Conservation (phyloP, 805 yeast species). For the Sugiyamaella chiloensis region DNA sequence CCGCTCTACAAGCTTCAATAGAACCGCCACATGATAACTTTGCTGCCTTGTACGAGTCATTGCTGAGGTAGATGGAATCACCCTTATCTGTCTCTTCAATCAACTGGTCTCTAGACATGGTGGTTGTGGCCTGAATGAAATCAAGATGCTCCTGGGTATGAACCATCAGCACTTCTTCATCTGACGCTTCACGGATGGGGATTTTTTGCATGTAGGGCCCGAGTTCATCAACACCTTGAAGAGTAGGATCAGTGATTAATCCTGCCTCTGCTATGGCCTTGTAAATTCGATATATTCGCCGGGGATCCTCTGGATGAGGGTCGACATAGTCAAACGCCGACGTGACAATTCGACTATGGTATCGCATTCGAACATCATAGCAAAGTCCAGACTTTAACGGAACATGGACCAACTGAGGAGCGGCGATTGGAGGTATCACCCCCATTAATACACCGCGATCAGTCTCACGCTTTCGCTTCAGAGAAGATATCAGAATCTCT, state of each 20-base stretch:
- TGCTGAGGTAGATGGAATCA: slow-evolving; percentile 92
- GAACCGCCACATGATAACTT: slow-evolving; percentile 95
- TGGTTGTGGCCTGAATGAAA: slow-evolving; percentile 68
- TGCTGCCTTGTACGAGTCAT: slow-evolving; percentile 84
- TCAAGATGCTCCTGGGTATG: slow-evolving; percentile 79
- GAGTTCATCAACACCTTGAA: slow-evolving; percentile 68
- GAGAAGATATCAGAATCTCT: too few species aligned
- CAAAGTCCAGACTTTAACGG: slow-evolving; percentile 89
- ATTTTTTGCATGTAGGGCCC: slow-evolving; percentile 86
- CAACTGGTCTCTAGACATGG: slow-evolving; percentile 73
- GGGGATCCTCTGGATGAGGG: slow-evolving; percentile 98
- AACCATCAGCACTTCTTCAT: slow-evolving; percentile 80
- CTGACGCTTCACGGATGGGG: slow-evolving; percentile 85
- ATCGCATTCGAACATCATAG: slow-evolving; percentile 95
- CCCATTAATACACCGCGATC: too few species aligned
- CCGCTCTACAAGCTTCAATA: slow-evolving; percentile 94
- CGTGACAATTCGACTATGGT: slow-evolving; percentile 91
- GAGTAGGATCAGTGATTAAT: slow-evolving; percentile 70
- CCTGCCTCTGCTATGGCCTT: slow-evolving; percentile 94
- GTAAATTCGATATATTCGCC: slow-evolving; percentile 90
- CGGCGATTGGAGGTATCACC: slow-evolving; percentile 6
- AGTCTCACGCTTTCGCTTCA: too few species aligned
- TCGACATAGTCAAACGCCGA: slow-evolving; percentile 91
- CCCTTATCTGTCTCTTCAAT: slow-evolving; percentile 84
- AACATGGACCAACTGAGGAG: slow-evolving; percentile 64